These are phyloP conservation scores for Alisma plantagoaquatica DNA, from an alignment of 106 monocot genomes.

Conservation along the genomic window DNA sequence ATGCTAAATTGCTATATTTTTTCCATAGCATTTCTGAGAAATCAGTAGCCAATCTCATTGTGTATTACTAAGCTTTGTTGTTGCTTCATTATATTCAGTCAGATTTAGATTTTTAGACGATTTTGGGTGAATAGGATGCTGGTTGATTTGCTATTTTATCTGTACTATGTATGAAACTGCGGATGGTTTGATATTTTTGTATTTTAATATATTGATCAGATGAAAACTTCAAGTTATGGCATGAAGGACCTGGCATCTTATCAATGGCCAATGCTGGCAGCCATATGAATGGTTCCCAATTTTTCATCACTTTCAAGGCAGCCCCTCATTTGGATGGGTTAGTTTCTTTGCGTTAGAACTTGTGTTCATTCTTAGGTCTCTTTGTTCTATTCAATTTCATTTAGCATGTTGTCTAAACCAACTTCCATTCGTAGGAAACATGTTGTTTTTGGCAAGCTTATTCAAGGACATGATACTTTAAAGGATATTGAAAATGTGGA, in stretches of 20 bases:
- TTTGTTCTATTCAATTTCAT: no score
- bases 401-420: no score
- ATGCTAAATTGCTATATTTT: not conserved
- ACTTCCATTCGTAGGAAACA: no score
- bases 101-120: no score
- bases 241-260: slow-evolving; percentile 78
- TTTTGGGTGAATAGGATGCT: no score
- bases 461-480: slow-evolving; percentile 57
- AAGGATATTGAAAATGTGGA: slow-evolving; percentile 76
- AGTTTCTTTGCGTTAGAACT: no score
- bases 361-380: no score
- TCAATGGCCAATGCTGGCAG: slow-evolving; percentile 93
- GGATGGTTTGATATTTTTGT: not conserved
- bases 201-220: slow-evolving; percentile 66
- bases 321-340: slow-evolving; percentile 88
- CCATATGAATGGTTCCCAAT: slow-evolving; percentile 89
- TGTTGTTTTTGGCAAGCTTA: slow-evolving; percentile 97
- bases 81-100: no score
- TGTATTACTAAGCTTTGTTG: no score
- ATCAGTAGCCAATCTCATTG: no score
- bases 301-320: slow-evolving; percentile 89
- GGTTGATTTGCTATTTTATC: no score
- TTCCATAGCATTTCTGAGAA: not conserved
- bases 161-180: no score
- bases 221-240: slow-evolving; percentile 67